Conservation (phyloP, 805 yeast genomes). For the Yarrowia sp. region DNA sequence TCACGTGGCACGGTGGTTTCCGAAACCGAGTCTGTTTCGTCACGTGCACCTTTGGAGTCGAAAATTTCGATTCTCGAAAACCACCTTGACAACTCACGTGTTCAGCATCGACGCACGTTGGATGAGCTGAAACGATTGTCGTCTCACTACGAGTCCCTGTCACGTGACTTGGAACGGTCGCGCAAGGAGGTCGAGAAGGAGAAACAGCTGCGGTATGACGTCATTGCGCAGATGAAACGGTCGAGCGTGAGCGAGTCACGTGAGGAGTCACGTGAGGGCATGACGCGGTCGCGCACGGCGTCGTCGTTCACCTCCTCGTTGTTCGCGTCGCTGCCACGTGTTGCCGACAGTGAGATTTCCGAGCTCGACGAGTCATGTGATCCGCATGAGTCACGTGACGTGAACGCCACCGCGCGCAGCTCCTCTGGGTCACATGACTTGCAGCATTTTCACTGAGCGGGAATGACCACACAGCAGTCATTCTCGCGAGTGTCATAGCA, state of each 20-base stretch:
- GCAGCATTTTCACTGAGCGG: conserved; percentile 18
- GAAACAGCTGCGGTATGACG: conserved; percentile 24
- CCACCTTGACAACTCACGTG: conserved; percentile 12
- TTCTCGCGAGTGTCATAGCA: conserved; percentile 19
- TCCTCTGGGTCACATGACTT: too few relatives aligned
- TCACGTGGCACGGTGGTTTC: not conserved
- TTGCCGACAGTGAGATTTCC: not conserved
- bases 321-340: not conserved
- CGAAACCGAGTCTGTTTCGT: too few relatives aligned
- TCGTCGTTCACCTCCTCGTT: not conserved
- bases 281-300: not conserved
- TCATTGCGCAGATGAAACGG: conserved; percentile 29
- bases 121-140: conserved; percentile 29
- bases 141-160: conserved; percentile 5
- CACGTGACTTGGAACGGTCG: conserved; percentile 24
- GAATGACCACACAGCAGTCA: conserved; percentile 31
- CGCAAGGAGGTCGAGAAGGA: conserved; percentile 31
- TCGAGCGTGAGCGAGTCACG: conserved; percentile 11
- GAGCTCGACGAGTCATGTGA: not conserved
- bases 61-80: not conserved
- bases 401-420: too few relatives aligned
- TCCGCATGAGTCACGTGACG: not conserved
- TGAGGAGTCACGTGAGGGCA: not conserved
- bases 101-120: conserved; percentile 4
- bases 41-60: conserved; percentile 5